Base-by-base conservation (phyloP, 2,329 filamentous ascomycete genomes). In the Aspergillus oerlinghausenensis region DNA sequence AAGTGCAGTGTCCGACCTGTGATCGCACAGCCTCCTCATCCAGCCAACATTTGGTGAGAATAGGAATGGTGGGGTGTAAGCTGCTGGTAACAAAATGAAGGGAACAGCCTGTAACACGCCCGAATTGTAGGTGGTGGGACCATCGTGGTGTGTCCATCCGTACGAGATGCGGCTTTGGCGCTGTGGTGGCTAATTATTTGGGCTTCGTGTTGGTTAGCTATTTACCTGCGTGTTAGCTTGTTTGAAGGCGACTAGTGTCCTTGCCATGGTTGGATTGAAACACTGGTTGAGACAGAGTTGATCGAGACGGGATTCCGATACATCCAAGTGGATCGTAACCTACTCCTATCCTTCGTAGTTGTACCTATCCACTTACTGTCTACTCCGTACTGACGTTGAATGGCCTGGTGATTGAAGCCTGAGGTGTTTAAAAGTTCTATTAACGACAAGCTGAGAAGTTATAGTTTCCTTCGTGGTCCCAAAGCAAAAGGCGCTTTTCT, bases 261-360 rank as follows among this genome's bases (percentile, higher is more conserved):
- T 43, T 43, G 40, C 8, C n/a, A 43, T 43, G 40, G 48, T 49
- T 10, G 32, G 52, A 55, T 57, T 65, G 63, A 66, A 65, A 66
- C 64, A 61, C 64, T 65, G 63, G 64, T 60, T 54, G 54, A 58
- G 63, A 58, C 55, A 26, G 42, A 58, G 58, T 43, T 38, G 42
- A 45, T 45, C n/a, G 42, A 45, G 45, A 35, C 26, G 43, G 47
- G 35, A 25, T 51, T 51, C 52, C 48, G 50, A 52, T 43, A 43
- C 40, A 43, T 45, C 42, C 42, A 45, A 14, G 21, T 23, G 42
- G 42, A 45, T 45, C 42, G 42, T 17, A 2, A 14, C 14, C 32
- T n/a, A n/a, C n/a, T n/a, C 14, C 14, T 38, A 3, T 32, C 14
- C 32, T 38, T 38, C 5, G 32, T 38, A 17, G 2, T 38, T 17